Base-by-base conservation (phyloP, 805 yeast genomes). In the Kazachstania viticola region DNA sequence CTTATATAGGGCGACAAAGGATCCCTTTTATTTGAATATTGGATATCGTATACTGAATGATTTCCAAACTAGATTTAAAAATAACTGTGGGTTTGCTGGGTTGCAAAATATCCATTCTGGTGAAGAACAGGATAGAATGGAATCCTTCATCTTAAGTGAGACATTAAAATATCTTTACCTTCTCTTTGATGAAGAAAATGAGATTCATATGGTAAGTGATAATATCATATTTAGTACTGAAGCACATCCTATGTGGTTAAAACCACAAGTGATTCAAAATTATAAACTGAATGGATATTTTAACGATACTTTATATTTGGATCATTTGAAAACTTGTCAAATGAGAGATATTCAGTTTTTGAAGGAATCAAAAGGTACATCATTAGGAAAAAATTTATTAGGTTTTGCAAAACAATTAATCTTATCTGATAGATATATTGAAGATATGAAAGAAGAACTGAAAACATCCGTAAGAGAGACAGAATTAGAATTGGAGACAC, bases 201-300 rank as follows among this genome's bases (percentile, higher is more conserved):
- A 73, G 38, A 69, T 71, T 34, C 65, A 73, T 58, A 44, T 32
- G 2, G 54, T 55, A 3, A 45, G 49, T 13, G 57, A 61, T 17
- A 60, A 54, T 39, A 55, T 62, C 21, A 56, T 79, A 29, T 79
- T 85, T 54, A 71, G 88, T 9, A 87, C 97, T 0, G 97, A 87
- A 47, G 95, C 87, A 0, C 97, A 87, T 54, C 94, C 94, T 3
- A 52, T 85, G 39, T 83, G 95, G 94, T 62, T 69, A 32, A 71
- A 71, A 29, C 40, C 54, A 4, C 41, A 52, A 4, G 34, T 64
- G 14, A 38, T 53, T 17, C 30, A 43, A 14, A 44, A 52, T 17
- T 54, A 61, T 36, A 41, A 41, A 14, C 19, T 39, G 26, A 39
- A 38, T 28, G 29, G 39, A 25, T 37, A 35, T 28, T 42, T 49